phyloP scores from a whole-genome alignment of 164 flowering plant species.

The Stephania japonica region DNA sequence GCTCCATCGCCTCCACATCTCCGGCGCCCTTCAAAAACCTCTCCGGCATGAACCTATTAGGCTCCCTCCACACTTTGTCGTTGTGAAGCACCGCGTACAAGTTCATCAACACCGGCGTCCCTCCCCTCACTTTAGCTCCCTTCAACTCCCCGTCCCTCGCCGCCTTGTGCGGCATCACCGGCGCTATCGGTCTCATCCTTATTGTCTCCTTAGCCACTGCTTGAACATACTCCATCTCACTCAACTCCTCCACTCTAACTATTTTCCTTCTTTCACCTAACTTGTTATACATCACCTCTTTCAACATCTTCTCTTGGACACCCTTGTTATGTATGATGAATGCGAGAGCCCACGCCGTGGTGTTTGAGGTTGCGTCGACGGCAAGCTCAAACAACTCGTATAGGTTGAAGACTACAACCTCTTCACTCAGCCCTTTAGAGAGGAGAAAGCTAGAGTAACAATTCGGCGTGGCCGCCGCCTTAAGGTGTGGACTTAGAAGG shows the following conservation, averaged over 20 bases:
- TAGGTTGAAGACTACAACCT: constrained; percentile 9
- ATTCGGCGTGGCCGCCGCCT: not conserved
- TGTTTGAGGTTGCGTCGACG: constrained; percentile 16
- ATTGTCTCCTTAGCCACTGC: constrained; percentile 12
- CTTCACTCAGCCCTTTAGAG: constrained; percentile 10
- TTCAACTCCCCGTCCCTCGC: constrained; percentile 8
- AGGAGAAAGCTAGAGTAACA: constrained; percentile 15
- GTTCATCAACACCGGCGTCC: constrained; percentile 19
- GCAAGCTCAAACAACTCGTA: constrained; percentile 18
- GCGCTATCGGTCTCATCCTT: constrained; percentile 17
- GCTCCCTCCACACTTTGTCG: constrained; percentile 13
- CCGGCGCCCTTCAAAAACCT: constrained; percentile 9
- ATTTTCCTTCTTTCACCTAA: not conserved
- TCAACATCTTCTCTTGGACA: constrained; percentile 13
- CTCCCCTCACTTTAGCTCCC: constrained; percentile 13
- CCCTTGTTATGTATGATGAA: constrained; percentile 10
- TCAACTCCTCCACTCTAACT: constrained; percentile 6
- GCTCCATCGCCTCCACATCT: constrained; percentile 4
- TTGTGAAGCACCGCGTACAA: constrained; percentile 13
- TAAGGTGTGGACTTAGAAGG: constrained; percentile 8
- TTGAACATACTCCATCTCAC: constrained; percentile 15
- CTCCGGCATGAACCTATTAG: constrained; percentile 16
- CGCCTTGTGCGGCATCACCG: constrained; percentile 11
- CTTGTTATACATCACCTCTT: not conserved
- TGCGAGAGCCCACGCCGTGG: constrained; percentile 21